phyloP scores from a whole-genome alignment of 2,329 filamentous ascomycete genomes.

The Fusarium brevicatenulatum region DNA sequence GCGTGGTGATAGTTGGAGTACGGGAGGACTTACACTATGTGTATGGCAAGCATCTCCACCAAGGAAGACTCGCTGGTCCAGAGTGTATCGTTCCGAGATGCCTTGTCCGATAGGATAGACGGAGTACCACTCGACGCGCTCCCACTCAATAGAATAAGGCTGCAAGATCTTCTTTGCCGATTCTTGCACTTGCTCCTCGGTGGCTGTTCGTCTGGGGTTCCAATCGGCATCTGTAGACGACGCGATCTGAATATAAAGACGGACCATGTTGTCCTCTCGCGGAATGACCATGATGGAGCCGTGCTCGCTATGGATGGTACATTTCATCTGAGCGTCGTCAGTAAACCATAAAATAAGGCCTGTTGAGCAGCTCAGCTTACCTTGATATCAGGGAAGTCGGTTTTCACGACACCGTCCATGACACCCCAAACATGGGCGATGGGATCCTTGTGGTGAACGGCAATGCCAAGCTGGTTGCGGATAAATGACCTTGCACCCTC shows the following conservation, averaged over 20 bases:
- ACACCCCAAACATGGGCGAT: conserved; percentile 80
- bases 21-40: conserved; percentile 70
- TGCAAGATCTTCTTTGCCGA: conserved; percentile 72
- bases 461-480: conserved; percentile 72
- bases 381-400: conserved; percentile 82
- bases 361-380: conserved; percentile 48
- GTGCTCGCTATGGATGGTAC: conserved; percentile 77
- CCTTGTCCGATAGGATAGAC: conserved; percentile 82
- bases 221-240: conserved; percentile 70
- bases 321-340: conserved; percentile 72
- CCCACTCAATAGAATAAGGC: conserved; percentile 75
- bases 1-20: not conserved
- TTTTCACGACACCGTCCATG: conserved; percentile 77
- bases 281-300: conserved; percentile 86
- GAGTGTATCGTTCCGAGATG: conserved; percentile 73
- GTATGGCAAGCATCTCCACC: conserved; percentile 84
- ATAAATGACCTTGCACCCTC: conserved; percentile 77
- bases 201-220: conserved; percentile 71
- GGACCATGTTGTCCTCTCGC: conserved; percentile 73
- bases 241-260: conserved; percentile 75
- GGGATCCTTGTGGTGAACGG: conserved; percentile 76
- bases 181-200: conserved; percentile 70
- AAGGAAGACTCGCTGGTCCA: conserved; percentile 76
- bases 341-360: not conserved
- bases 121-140: conserved; percentile 77